These are phyloP conservation scores for Colletotrichum limetticola DNA, from an alignment of 2,329 filamentous ascomycete species.

Conservation along the genomic window DNA sequence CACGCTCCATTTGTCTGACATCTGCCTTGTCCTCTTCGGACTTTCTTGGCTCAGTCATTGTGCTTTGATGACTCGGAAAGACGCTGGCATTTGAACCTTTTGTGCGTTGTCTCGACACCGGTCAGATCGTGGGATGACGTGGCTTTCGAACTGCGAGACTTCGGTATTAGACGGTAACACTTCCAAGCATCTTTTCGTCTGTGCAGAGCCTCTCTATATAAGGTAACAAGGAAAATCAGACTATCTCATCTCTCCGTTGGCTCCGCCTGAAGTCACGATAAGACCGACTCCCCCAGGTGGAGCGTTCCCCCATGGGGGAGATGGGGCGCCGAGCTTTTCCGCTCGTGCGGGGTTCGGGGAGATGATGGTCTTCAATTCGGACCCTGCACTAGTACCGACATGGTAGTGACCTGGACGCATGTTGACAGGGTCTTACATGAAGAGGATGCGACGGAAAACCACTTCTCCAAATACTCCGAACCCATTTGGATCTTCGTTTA, in stretches of 20 bases:
- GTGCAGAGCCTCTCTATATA: constrained; percentile 20
- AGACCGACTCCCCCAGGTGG: background rate
- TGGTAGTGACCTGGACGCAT: background rate
- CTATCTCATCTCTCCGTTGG: background rate
- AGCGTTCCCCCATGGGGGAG: constrained; percentile 28
- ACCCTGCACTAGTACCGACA: constrained; percentile 19
- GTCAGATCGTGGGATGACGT: background rate
- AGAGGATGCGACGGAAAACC: constrained; percentile 21
- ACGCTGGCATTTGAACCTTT: background rate
- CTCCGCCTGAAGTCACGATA: constrained; percentile 23
- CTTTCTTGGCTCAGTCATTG: constrained; percentile 15
- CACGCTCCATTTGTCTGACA: constrained; percentile 21
- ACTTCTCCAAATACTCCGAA: background rate
- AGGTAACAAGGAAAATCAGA: background rate
- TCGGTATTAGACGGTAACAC: background rate
- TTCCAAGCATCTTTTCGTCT: background rate
- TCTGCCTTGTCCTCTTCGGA: constrained; percentile 15
- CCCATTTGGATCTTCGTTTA: background rate
- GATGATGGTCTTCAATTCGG: constrained; percentile 1
- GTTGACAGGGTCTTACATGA: background rate
- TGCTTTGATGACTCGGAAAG: background rate
- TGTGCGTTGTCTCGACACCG: background rate
- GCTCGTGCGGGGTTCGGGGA: constrained; percentile 28
- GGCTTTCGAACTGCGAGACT: background rate
- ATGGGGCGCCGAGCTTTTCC: constrained; percentile 33